phyloP scores from a whole-genome alignment of 2,329 filamentous ascomycete genomes.

The Trichoderma sp. region DNA sequence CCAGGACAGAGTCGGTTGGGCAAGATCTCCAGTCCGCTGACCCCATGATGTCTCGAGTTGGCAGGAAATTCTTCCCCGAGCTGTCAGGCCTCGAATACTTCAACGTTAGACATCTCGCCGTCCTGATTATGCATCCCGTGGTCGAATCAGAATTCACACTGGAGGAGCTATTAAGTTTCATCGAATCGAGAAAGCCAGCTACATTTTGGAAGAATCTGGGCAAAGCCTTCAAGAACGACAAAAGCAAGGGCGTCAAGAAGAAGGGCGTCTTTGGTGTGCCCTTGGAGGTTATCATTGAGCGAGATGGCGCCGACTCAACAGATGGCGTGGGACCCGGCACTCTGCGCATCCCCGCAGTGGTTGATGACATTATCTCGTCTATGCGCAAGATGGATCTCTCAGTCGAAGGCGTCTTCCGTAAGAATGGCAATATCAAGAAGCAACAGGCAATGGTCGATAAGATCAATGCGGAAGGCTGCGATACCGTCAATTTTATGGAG shows the following conservation, averaged over 20 bases:
- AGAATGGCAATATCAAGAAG: constrained; percentile 97
- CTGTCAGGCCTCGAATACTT: constrained; percentile 95
- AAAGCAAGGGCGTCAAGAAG: constrained; percentile 74
- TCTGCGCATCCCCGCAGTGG: constrained; percentile 83
- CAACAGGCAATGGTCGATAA: constrained; percentile 80
- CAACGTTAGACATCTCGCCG: constrained; percentile 91
- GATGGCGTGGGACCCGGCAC: constrained; percentile 92
- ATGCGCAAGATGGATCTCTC: constrained; percentile 99
- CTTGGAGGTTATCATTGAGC: constrained; percentile 83
- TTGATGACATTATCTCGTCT: constrained; percentile 90
- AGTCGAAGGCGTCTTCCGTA: constrained; percentile 96
- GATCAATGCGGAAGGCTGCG: constrained; percentile 82
- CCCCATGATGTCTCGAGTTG: constrained; percentile 50
- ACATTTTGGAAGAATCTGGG: constrained; percentile 99
- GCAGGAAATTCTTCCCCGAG: constrained; percentile 91
- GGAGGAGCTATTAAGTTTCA: constrained; percentile 86
- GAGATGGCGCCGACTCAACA: constrained; percentile 94
- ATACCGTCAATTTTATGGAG: constrained; percentile 78
- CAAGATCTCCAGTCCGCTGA: constrained; percentile 52
- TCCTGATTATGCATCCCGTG: constrained; percentile 90
- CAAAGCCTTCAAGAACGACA: constrained; percentile 90
- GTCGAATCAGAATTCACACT: constrained; percentile 88
- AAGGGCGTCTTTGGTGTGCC: constrained; percentile 92
- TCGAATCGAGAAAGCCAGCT: constrained; percentile 82
- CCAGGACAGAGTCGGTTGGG: constrained; percentile 56